Base-by-base conservation (phyloP, 202 grass and related monocot species). In the Sporobolus alterniflorus region DNA sequence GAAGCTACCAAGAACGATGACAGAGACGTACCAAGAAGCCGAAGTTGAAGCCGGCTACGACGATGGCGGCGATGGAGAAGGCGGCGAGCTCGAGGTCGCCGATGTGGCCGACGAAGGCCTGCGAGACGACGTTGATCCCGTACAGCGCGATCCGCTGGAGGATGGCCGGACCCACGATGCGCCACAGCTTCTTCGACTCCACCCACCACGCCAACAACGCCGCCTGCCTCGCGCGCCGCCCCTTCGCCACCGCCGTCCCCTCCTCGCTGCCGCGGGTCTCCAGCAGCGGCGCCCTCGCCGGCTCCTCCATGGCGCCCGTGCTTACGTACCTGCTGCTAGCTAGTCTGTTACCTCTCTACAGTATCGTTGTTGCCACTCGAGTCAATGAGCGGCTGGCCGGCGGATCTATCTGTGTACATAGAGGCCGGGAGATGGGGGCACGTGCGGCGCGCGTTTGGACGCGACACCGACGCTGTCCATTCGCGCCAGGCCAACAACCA, bases 71-170 rank as follows among this genome's bases (percentile, higher is more conserved):
- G 57, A 95, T 92, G 87, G 93, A 92, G 64, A 92, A 79, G 67
- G 93, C 66, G 22, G 93, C 93, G 49, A 95, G 93, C 85, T 95
- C 90, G 43, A 95, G 90, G 74, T 95, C 93, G 28, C 93, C 93
- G 44, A 95, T 64, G 78, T 95, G 93, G 42, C 93, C 88, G 51
- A 87, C 81, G 81, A 90, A 92, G 69, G 93, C 90, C 69, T 95
- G 92, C 14, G 93, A 66, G 24, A 88, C 80, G 48, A 92, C 85
- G 86, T 64, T 84, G 71, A 92, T 73, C 51, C 85, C 69, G 74
- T 75, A 92, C 15, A 86, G 56, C 18, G 83, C 82, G 67, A 90
- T 54, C 54, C 93, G 72, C 62, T 88, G 84, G 74, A 90, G 66
- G 80, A 95, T 95, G 55, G 90, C 90, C 18, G 93, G 93, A n/a